These are phyloP conservation scores for Aegilops bicornis DNA, from an alignment of 176 grass and related monocot genomes.

Conservation along the genomic window DNA sequence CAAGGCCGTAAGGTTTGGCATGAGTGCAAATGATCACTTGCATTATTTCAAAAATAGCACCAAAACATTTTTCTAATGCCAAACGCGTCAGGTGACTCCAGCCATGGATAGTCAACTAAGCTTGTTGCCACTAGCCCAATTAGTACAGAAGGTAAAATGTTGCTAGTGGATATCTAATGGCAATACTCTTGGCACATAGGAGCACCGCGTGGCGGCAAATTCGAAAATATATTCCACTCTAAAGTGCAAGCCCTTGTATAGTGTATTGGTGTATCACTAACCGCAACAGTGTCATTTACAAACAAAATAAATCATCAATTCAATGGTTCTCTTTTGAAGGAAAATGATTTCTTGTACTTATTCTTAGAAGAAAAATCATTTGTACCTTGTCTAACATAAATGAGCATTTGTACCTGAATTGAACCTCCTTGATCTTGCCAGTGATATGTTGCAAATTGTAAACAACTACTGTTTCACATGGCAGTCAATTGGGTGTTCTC, in stretches of 20 bases:
- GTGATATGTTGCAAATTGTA: neutral
- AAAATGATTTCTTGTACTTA: neutral
- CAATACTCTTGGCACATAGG: neutral
- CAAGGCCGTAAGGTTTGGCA: neutral
- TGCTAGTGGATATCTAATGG: neutral
- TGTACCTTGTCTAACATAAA: neutral
- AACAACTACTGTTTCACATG: neutral
- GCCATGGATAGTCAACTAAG: neutral
- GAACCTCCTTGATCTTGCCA: neutral
- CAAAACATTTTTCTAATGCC: neutral
- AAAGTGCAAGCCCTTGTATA: neutral
- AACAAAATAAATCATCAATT: neutral
- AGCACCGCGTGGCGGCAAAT: neutral
- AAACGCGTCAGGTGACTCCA: neutral
- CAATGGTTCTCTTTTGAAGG: neutral
- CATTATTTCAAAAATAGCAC: neutral
- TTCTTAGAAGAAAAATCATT: neutral
- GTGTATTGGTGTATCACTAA: neutral
- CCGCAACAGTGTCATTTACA: neutral
- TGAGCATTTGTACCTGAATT: neutral
- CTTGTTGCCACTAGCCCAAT: neutral
- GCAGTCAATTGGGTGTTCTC: constrained; percentile 21
- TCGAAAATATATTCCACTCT: neutral
- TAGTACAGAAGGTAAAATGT: neutral
- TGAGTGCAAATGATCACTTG: neutral